Base-by-base conservation (phyloP, 306 rosid species). In the Quillaja saponaria region DNA sequence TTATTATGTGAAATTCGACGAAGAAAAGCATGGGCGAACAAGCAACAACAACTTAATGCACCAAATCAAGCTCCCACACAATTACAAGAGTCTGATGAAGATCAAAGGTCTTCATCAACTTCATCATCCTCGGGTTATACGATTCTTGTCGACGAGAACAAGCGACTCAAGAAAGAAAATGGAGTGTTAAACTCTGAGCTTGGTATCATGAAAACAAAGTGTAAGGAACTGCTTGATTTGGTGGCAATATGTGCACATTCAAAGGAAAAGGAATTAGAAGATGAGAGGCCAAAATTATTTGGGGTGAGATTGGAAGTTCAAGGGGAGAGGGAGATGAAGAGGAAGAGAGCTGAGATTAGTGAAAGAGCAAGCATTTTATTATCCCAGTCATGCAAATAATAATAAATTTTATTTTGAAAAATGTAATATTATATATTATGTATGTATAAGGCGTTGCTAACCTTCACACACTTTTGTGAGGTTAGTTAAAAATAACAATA, bases 261-360 rank as follows among this genome's bases (percentile, higher is more conserved):
- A 34, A 55, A 54, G 10, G 15, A 61, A 4, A 38, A 80, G 7
- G 50, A 79, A 14, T 49, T 56, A 31, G 66, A 58, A 15, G 81
- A 81, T 48, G 76, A 73, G n/a, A 82, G 80, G 73, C 92, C 92
- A 55, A 82, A 79, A 85, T 64, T 91, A 56, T 91, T 91, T 74
- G 98, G 98, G 0, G 98, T 91, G 42, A 86, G 83, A 47, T 50
- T 91, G 31, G 95, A 91, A 28, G 88, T 91, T 76, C 78, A 67
- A 25, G 91, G 90, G 46, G 86, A 84, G 41, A 78, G 67, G 58
- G 81, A 61, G n/a, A 64, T 73, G 41, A 88, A 88, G 80, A 91
- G 86, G 41, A 81, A 81, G 72, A 83, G 84, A 45, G 51, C 75
- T 56, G 82, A 81, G 71, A 67, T 85, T 6, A 65, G 71, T 79